Percentiles rank a stretch among this genome's conserved stretches.
These are phyloP conservation scores for Xanthoconium separans DNA, from an alignment of 1,284 basidiomycete genomes.

Conservation along the genomic window DNA sequence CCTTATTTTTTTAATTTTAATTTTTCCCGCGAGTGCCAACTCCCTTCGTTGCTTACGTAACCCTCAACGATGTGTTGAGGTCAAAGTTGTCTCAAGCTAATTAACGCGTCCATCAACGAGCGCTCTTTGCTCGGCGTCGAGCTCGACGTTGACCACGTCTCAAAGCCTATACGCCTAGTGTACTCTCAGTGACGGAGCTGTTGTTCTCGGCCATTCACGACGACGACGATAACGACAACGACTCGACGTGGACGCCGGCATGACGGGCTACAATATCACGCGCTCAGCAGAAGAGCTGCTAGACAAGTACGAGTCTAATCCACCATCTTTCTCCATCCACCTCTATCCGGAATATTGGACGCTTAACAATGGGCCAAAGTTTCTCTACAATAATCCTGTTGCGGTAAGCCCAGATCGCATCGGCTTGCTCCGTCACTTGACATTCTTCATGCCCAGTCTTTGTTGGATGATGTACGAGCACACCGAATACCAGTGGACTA, in stretches of 20 bases:
- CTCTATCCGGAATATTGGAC: constrained; percentile 77
- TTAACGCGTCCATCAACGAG: constrained; percentile 21
- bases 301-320: constrained; percentile 50
- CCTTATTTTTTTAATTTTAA: neutral
- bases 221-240: constrained; percentile 13
- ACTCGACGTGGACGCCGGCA: constrained; percentile 31
- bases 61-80: neutral
- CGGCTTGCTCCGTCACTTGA: constrained; percentile 4
- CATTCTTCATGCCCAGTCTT: constrained; percentile 43
- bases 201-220: constrained; percentile 4
- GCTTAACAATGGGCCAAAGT: constrained; percentile 73
- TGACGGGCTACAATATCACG: constrained; percentile 71
- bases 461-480: constrained; percentile 76
- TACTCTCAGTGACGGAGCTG: neutral
- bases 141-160: neutral
- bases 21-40: constrained; percentile 27
- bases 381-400: constrained; percentile 73
- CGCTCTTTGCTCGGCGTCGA: constrained; percentile 1
- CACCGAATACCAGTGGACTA: constrained; percentile 81
- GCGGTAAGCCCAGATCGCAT: constrained; percentile 46
- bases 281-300: constrained; percentile 60
- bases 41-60: constrained; percentile 21
- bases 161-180: neutral
- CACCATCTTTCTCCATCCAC: constrained; percentile 73
- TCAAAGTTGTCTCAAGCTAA: constrained; percentile 10